phyloP scores from a whole-genome alignment of 1,284 basidiomycete genomes.

The Ustilago curta region DNA sequence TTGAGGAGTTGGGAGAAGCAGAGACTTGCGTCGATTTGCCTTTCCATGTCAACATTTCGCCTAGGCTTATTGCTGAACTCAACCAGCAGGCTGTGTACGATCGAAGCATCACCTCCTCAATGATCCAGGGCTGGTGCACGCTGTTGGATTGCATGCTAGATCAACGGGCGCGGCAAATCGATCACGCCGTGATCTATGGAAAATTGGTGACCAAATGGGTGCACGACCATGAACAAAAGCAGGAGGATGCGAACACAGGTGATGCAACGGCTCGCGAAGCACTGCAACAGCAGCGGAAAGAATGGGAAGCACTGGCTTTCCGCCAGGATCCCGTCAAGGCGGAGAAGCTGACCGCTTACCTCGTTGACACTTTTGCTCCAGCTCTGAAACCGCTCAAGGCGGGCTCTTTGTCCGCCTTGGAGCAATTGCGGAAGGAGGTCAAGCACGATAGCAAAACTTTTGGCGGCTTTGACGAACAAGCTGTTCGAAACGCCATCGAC shows the following conservation, averaged over 20 bases:
- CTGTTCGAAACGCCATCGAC: neutral
- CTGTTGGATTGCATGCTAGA: neutral
- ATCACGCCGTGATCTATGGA: neutral
- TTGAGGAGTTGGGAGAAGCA: neutral
- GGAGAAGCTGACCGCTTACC: neutral
- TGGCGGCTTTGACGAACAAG: neutral
- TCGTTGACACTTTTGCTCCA: neutral
- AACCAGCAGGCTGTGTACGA: slow-evolving; percentile 1
- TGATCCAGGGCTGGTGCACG: neutral
- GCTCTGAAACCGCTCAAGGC: neutral
- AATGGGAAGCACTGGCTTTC: too few species aligned
- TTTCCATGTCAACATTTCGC: neutral
- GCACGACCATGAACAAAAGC: too few species aligned
- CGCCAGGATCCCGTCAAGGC: neutral
- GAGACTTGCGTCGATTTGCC: neutral
- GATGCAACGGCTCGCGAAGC: too few species aligned
- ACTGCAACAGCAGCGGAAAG: too few species aligned
- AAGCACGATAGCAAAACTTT: neutral
- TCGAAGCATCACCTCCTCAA: neutral
- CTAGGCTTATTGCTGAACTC: neutral
- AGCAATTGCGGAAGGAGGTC: neutral
- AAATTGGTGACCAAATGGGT: too few species aligned
- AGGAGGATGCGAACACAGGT: too few species aligned
- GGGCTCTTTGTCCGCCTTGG: neutral
- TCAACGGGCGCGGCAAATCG: neutral